Percentiles rank a stretch among this genome's conserved stretches.
Evolutionary conservation across 164 flowering plant species (phyloP).

Genomic region (Piper betle): DNA sequence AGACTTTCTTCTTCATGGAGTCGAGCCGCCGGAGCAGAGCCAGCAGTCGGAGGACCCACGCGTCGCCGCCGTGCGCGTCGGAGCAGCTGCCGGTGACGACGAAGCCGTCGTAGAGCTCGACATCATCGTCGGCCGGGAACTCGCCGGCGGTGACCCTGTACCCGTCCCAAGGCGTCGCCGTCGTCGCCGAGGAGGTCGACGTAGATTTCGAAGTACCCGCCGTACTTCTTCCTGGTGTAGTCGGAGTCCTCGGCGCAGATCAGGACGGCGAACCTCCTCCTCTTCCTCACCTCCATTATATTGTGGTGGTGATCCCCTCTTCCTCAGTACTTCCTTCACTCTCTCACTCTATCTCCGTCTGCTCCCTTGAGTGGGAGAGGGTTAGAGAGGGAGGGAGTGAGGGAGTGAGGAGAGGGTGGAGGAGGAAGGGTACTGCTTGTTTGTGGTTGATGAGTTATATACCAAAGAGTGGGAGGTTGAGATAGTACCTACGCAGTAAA

Average conservation of each 20-base stretch:
- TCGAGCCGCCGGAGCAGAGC: constrained; percentile 36
- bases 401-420: background rate
- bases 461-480: no score
- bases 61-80: constrained; percentile 66
- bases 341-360: background rate
- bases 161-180: constrained; percentile 66
- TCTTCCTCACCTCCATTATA: background rate
- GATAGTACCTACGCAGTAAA: no score
- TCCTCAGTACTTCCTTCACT: background rate
- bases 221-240: constrained; percentile 57
- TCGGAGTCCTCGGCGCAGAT: constrained; percentile 77
- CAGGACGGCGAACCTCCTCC: constrained; percentile 8
- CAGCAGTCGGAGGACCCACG: constrained; percentile 55
- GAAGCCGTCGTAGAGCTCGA: constrained; percentile 49
- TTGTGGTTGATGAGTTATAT: background rate
- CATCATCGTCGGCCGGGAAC: constrained; percentile 49
- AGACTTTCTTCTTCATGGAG: constrained; percentile 12
- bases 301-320: no score
- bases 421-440: background rate
- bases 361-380: background rate
- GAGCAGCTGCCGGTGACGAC: constrained; percentile 76
- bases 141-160: constrained; percentile 42
- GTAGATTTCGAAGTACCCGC: constrained; percentile 73
- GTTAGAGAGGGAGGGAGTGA: background rate
- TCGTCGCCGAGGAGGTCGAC: constrained; percentile 50